Evolutionary conservation across 2,329 filamentous ascomycete genomes (phyloP).

Genomic region (Sporothrix phasma): DNA sequence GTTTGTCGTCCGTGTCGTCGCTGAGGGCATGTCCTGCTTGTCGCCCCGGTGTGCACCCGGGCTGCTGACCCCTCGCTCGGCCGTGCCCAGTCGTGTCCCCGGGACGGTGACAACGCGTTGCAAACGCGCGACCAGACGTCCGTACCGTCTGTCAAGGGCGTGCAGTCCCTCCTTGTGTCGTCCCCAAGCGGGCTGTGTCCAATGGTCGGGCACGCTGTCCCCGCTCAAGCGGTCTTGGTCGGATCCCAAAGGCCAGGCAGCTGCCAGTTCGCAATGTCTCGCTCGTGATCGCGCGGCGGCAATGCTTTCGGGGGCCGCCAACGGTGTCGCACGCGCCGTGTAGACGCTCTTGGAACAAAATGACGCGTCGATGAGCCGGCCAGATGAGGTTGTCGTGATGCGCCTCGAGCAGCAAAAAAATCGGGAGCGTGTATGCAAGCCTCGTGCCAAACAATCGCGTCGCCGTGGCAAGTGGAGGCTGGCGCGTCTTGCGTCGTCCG

Average conservation of each 20-base stretch:
- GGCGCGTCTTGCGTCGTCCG: neutral
- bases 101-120: neutral
- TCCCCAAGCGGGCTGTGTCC: neutral
- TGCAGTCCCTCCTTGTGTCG: neutral
- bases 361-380: neutral
- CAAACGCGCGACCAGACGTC: neutral
- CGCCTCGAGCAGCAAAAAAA: neutral
- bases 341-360: neutral
- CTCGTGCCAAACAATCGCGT: constrained; percentile 2
- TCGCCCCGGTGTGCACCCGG: neutral
- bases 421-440: neutral
- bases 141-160: neutral
- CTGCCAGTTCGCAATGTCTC: neutral
- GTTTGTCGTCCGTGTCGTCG: neutral
- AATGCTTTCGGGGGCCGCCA: neutral
- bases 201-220: neutral
- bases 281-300: neutral
- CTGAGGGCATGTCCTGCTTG: neutral
- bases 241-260: neutral
- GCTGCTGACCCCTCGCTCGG: neutral
- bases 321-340: neutral
- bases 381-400: neutral
- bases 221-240: neutral
- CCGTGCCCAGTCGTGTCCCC: neutral
- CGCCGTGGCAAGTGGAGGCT: neutral